phyloP scores from a whole-genome alignment of 192 early-diverging fungal genomes.

The Backusella sp. region DNA sequence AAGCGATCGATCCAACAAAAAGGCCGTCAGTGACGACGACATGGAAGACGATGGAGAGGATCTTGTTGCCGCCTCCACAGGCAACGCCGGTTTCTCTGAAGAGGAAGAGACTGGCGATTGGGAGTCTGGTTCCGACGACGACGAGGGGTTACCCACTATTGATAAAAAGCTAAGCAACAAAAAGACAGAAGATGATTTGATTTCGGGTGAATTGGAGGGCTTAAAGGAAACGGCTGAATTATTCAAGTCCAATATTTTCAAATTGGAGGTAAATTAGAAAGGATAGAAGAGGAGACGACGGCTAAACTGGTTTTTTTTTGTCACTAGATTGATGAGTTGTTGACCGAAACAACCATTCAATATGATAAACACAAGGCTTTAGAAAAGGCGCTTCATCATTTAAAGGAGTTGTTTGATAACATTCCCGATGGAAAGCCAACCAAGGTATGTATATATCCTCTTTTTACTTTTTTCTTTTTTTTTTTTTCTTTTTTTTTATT shows the following conservation, averaged over 20 bases:
- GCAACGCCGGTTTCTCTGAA: slow-evolving; percentile 23
- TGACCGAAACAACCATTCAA: slow-evolving; percentile 63
- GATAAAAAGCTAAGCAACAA: slow-evolving; percentile 33
- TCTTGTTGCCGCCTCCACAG: slow-evolving; percentile 23
- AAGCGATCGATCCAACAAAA: slow-evolving; percentile 3
- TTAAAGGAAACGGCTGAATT: slow-evolving; percentile 80
- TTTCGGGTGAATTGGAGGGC: slow-evolving; percentile 76
- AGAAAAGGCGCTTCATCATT: slow-evolving; percentile 61
- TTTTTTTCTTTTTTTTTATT: not conserved
- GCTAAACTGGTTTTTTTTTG: not conserved
- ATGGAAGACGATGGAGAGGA: slow-evolving; percentile 28
- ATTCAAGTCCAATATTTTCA: slow-evolving; percentile 91
- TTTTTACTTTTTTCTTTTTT: too few relatives aligned
- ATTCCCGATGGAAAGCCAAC: slow-evolving; percentile 52
- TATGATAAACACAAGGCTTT: slow-evolving; percentile 57
- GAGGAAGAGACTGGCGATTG: slow-evolving; percentile 43
- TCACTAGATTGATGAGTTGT: slow-evolving; percentile 65
- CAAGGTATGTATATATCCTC: slow-evolving; percentile 48
- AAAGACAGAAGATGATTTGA: slow-evolving; percentile 34
- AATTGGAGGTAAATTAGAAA: slow-evolving; percentile 62
- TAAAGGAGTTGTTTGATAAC: slow-evolving; percentile 69
- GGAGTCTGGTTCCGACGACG: slow-evolving; percentile 31
- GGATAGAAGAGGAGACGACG: not conserved
- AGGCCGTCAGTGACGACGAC: not conserved
- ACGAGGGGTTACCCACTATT: slow-evolving; percentile 43